Base-by-base conservation (phyloP, 2,329 filamentous ascomycete species). In the Epichloe sibirici region DNA sequence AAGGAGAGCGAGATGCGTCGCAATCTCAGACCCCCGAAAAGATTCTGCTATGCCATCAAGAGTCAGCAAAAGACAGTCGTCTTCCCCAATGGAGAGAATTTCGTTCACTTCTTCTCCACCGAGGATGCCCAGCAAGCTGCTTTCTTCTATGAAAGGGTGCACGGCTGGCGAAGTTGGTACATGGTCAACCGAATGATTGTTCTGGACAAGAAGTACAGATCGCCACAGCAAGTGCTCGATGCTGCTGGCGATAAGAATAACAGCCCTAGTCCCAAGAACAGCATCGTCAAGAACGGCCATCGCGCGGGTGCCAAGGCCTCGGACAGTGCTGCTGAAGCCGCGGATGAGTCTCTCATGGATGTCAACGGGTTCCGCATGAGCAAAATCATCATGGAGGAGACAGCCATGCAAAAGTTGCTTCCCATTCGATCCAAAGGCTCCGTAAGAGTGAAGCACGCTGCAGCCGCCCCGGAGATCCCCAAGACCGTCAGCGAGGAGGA, bases 121-220 rank as follows among this genome's bases (percentile, higher is more conserved):
- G 88, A 88, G 45, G 88, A 96, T 60, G 71, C 76, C 5, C 65
- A 71, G 1, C 67, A 82, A 1, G 88, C 87, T 0, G 75, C 77
- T n/a, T 70, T 73, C 13, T 95, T 91, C 69, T 83, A 86, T 61
- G 73, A 77, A 15, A 76, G 77, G 25, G 76, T 95, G 1, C 89
- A 95, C 56, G 71, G 71, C 40, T 96, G 90, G 90, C 81, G 91
- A 54, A 94, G 88, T 66, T 95, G 90, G 89, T 95, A 95, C 62
- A 71, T 96, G 7, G 85, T 88, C 44, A 83, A 88, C 59, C 82
- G 82, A 55, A 77, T 85, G 63, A 81, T 70, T 5, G 66, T 70
- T 48, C 56, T 82, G 17, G 76, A 77, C 51, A 64, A 61, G 47
- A 65, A 63, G 55, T 58, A 62, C 48, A 62, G 59, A 48, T 53